phyloP scores from a whole-genome alignment of 2,329 filamentous ascomycete species.

The Cercospora citrullina region DNA sequence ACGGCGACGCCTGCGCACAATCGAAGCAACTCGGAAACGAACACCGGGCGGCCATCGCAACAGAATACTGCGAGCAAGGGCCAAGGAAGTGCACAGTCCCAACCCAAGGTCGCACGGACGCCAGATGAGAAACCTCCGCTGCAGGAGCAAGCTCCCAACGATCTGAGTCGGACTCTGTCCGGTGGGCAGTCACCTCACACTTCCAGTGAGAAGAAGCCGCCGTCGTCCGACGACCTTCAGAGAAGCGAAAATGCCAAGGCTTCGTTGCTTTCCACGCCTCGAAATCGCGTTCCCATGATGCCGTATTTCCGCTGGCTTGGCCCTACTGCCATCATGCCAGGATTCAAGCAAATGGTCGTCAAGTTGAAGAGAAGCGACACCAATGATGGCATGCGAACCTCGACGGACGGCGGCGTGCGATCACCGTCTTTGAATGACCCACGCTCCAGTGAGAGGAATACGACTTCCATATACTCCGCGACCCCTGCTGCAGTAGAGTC shows the following conservation, averaged over 20 bases:
- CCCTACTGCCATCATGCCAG: constrained; percentile 85
- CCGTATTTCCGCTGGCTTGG: constrained; percentile 92
- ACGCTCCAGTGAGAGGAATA: constrained; percentile 21
- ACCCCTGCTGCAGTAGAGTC: constrained; percentile 34
- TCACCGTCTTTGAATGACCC: constrained; percentile 32
- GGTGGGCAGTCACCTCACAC: constrained; percentile 20
- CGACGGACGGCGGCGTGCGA: constrained; percentile 43
- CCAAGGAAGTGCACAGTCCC: not conserved
- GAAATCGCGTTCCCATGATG: constrained; percentile 58
- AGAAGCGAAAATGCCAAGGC: constrained; percentile 19
- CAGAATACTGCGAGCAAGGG: constrained; percentile 9
- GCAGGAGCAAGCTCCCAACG: constrained; percentile 9
- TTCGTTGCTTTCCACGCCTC: constrained; percentile 38
- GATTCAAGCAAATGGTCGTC: constrained; percentile 90
- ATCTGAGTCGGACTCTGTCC: constrained; percentile 16
- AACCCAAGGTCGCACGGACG: not conserved
- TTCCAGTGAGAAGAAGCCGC: constrained; percentile 8
- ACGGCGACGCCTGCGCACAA: constrained; percentile 19
- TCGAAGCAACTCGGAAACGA: constrained; percentile 23
- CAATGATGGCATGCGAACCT: constrained; percentile 61
- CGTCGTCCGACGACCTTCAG: constrained; percentile 14
- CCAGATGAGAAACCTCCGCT: constrained; percentile 4
- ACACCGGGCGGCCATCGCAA: constrained; percentile 7
- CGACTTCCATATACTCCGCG: constrained; percentile 27
- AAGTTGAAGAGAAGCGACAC: constrained; percentile 67